Base-by-base conservation (phyloP, 495 filamentous ascomycete genomes). In the Neurospora intermedia region DNA sequence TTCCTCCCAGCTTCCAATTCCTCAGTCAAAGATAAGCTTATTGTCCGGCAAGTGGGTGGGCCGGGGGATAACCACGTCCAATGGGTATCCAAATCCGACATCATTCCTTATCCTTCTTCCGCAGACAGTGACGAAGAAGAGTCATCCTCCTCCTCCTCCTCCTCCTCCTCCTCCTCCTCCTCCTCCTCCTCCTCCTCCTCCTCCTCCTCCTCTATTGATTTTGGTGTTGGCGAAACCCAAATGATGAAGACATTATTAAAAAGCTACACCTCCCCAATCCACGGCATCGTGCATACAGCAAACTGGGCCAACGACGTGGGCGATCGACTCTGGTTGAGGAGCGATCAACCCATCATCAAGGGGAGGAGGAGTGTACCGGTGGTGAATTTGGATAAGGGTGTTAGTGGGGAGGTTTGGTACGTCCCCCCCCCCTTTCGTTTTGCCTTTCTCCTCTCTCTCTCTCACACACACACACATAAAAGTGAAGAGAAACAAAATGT, bases 61-160 rank as follows among this genome's bases (percentile, higher is more conserved):
- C 23, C 70, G 10, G 70, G 70, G 4, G 72, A 80, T 15, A 81
- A 83, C 69, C 72, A 77, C 27, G 78, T 82, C 27, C 73, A 74
- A 27, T 81, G 72, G 69, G 59, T 78, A 5, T 54, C 1, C 46
- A 23, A 6, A 13, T 23, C n/a, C 4, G 46, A 54, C 31, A 23
- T 70, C 46, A 31, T 31, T 11, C 46, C 43, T 9, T 76, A 69
- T 35, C 35, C 40, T 35, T 35, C 31, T 35, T 4, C 31, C n/a
- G n/a, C n/a, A 35, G 31, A 35, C 4, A 35, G 31, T 35, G 31
- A 35, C n/a, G 73, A 40, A 40, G 39, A 40, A n/a, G n/a, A n/a
- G 39, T 8, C 8, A 1, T 40, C 39, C 39, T 40, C 39, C 39
- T 40, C 8, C 39, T 35, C 31, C 31, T 35, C 31, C 31, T 35